A percentile compares a stretch with the other conserved stretches of the same genome.
Conservation (phyloP, 495 filamentous ascomycete genomes). For the Aspergillus bridgeri region DNA sequence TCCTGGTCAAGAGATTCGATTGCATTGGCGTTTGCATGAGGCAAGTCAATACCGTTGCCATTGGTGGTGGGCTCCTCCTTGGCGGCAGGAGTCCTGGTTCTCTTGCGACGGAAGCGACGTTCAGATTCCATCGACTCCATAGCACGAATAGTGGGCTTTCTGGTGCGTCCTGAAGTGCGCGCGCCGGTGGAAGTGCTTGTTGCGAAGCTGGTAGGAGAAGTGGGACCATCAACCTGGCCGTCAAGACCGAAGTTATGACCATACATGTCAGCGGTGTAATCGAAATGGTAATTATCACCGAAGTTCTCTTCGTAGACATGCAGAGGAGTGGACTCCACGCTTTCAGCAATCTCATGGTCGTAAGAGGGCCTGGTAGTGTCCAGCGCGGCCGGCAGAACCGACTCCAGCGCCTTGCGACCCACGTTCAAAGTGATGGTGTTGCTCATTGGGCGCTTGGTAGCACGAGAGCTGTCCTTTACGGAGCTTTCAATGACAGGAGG, state of each 20-base stretch:
- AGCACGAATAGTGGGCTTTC: constrained; percentile 40
- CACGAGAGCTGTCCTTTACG: neutral
- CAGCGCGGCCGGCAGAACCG: constrained; percentile 2
- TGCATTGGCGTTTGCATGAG: neutral
- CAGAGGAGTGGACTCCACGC: constrained; percentile 8
- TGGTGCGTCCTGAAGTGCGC: constrained; percentile 31
- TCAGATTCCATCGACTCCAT: constrained; percentile 35
- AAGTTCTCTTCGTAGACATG: constrained; percentile 13
- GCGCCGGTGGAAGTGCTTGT: constrained; percentile 19
- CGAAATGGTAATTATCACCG: constrained; percentile 14
- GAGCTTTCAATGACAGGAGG: neutral
- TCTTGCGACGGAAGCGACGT: constrained; percentile 21
- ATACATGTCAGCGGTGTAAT: constrained; percentile 24
- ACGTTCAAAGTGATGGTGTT: constrained; percentile 20
- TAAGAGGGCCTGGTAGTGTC: neutral
- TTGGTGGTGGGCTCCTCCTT: constrained; percentile 7
- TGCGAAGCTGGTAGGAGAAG: constrained; percentile 31
- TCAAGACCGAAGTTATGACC: constrained; percentile 25
- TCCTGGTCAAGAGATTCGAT: neutral
- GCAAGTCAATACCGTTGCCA: neutral
- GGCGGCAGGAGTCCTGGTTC: constrained; percentile 5
- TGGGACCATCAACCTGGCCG: constrained; percentile 22
- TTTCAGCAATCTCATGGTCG: constrained; percentile 8
- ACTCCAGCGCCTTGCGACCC: constrained; percentile 19
- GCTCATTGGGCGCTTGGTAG: neutral